Percentiles rank a stretch among this genome's conserved stretches.
Evolutionary conservation across 192 early-diverging fungal genomes (phyloP).

Genomic region (Coemansia sp.): DNA sequence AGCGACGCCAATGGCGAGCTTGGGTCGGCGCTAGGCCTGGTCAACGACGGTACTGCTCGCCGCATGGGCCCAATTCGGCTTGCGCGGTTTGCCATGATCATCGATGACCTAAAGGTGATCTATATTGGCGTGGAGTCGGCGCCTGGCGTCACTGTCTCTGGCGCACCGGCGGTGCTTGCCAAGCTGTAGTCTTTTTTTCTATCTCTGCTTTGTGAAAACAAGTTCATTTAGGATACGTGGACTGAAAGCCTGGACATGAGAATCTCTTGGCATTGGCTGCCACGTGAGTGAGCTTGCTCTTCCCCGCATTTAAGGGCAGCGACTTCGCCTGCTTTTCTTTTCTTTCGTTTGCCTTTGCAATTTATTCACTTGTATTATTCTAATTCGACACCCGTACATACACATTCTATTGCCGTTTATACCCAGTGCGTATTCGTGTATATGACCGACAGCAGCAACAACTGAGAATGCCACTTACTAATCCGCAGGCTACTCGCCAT

Average conservation of each 20-base stretch:
- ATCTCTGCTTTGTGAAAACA: not conserved
- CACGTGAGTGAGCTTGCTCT: not conserved
- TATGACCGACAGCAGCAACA: not conserved
- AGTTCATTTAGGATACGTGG: not conserved
- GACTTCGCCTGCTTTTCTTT: not conserved
- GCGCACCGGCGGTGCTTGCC: conserved; percentile 63
- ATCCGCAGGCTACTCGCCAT: not conserved
- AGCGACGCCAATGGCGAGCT: conserved; percentile 77
- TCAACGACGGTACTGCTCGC: conserved; percentile 59
- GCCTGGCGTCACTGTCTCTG: conserved; percentile 61
- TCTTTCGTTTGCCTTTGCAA: not conserved
- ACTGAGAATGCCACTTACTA: not conserved
- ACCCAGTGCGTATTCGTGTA: not conserved
- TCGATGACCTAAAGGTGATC: conserved; percentile 71
- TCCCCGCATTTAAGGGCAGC: not conserved
- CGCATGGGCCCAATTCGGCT: conserved; percentile 71
- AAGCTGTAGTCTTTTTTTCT: conserved; percentile 46
- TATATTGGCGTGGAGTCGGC: conserved; percentile 72
- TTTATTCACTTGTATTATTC: not conserved
- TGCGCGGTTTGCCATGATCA: conserved; percentile 72
- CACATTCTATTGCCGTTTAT: not conserved
- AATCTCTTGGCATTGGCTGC: not conserved
- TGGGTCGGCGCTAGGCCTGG: conserved; percentile 67
- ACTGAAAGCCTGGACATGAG: conserved; percentile 2
- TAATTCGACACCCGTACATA: not conserved